A percentile compares a stretch with the other conserved stretches of the same genome.
Evolutionary conservation across 2,329 filamentous ascomycete genomes (phyloP).

Genomic region (Aspergillus glaucus): DNA sequence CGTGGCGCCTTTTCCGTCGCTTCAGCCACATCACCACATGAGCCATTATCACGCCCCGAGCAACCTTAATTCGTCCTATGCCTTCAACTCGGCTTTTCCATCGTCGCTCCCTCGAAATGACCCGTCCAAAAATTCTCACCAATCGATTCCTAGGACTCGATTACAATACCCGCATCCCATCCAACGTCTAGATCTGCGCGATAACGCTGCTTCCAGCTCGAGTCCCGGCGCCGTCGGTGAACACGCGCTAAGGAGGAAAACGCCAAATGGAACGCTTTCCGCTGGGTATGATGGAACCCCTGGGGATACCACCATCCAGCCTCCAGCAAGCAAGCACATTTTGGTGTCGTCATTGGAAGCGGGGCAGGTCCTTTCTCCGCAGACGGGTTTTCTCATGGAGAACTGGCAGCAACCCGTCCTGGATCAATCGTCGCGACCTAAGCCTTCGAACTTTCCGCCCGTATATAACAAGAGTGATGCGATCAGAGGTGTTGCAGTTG

Average conservation of each 20-base stretch:
- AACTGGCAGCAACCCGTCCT: constrained; percentile 25
- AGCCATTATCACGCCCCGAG: constrained; percentile 27
- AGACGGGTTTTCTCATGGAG: constrained; percentile 25
- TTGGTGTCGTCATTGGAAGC: constrained; percentile 58
- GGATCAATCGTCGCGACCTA: constrained; percentile 24
- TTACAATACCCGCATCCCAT: constrained; percentile 35
- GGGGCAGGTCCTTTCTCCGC: constrained; percentile 26
- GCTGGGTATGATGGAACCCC: constrained; percentile 85
- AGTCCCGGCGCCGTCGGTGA: constrained; percentile 42
- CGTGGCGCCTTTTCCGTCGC: constrained; percentile 39
- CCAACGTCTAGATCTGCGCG: constrained; percentile 28
- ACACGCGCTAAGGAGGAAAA: constrained; percentile 82
- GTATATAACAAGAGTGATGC: constrained; percentile 30
- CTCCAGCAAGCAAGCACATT: constrained; percentile 76
- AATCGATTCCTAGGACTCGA: constrained; percentile 25
- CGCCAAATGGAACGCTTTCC: constrained; percentile 85
- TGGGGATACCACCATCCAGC: constrained; percentile 64
- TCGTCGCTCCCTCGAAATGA: constrained; percentile 20
- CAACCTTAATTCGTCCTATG: constrained; percentile 24
- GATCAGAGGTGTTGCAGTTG: constrained; percentile 18
- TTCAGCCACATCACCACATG: constrained; percentile 37
- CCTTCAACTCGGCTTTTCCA: constrained; percentile 20
- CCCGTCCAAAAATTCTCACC: constrained; percentile 18
- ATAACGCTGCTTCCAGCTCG: constrained; percentile 18
- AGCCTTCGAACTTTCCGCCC: constrained; percentile 33